phyloP scores from a whole-genome alignment of 306 rosid genomes.

The Quercus agrifolia region DNA sequence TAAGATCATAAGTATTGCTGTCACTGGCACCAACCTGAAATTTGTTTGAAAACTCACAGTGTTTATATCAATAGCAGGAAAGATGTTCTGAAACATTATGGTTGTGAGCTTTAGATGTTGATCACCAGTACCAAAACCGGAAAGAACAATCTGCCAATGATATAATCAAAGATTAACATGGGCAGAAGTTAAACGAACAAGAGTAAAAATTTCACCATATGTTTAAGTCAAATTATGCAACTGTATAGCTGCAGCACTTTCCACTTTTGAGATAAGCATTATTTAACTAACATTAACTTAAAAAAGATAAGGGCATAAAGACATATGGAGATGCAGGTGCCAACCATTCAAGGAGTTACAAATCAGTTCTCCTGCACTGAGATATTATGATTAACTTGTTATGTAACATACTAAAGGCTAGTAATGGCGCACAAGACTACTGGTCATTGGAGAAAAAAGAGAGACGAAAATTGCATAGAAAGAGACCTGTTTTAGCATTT shows the following conservation, averaged over 20 bases:
- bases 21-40: not conserved
- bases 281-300: not conserved
- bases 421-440: not conserved
- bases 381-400: not conserved
- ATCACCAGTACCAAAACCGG: conserved; percentile 81
- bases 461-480: not conserved
- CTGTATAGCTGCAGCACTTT: not conserved
- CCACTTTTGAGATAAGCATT: not conserved
- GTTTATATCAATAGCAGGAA: conserved; percentile 90
- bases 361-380: conserved; percentile 1
- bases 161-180: not conserved
- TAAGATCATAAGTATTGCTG: not conserved
- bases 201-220: not conserved
- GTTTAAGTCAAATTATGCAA: not conserved
- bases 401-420: not conserved
- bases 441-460: not conserved
- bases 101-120: conserved; percentile 74
- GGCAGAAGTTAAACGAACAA: not conserved
- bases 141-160: conserved; percentile 77
- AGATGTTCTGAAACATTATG: conserved; percentile 84
- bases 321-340: not conserved
- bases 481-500: not conserved
- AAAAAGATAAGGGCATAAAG: not conserved
- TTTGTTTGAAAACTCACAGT: conserved; percentile 57
- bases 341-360: not conserved